Base-by-base conservation (phyloP, 139 green algal species). In the Chlorella sp. region DNA sequence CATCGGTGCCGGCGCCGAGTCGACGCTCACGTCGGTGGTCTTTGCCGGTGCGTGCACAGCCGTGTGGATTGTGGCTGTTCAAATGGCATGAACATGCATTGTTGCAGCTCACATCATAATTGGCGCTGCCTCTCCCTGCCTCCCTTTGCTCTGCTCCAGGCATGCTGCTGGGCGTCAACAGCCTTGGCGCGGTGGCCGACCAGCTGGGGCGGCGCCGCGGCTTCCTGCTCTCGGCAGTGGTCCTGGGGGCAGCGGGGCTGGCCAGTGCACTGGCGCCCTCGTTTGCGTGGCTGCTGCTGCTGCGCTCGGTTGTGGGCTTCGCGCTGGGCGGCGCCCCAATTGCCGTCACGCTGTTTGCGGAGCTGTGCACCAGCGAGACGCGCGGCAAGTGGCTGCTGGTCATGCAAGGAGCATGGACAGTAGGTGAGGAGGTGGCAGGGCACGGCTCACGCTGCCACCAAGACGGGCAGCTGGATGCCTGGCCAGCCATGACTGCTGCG, bases 351-450 rank as follows among this genome's bases (percentile, higher is more conserved):
- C 86, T 97, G 30, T 93, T 93, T 86, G 83, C 92, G 65, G 94
- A 97, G 88, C 94, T 95, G 28, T 80, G 93, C 74, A 92, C 94
- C 25, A 89, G 87, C 28, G 62, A 25, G 36, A 56, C 75, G 25
- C 87, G 95, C 25, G 95, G 92, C 20, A 80, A 82, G 21, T 92
- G 88, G 87, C 80, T 96, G 28, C 85, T 94, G 7, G 57, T 88
- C 13, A 85, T 98, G 47, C 90, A 97, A 70, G 68, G 87, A 17
- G 93, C 92, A 63, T 98, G 95, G 95, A 96, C 92, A 32, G 57
- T 95, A 16, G 94, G 94, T 57, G 89, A 85, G 41, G 51, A 93
- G 39, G 34, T 5, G 21, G 63, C 30, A 23, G 0, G n/a, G 64
- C 64, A n/a, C n/a, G n/a, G n/a, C n/a, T n/a, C n/a, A n/a, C n/a